These are phyloP conservation scores for Porodaedalea pini DNA, from an alignment of 1,284 basidiomycete species.

Conservation along the genomic window DNA sequence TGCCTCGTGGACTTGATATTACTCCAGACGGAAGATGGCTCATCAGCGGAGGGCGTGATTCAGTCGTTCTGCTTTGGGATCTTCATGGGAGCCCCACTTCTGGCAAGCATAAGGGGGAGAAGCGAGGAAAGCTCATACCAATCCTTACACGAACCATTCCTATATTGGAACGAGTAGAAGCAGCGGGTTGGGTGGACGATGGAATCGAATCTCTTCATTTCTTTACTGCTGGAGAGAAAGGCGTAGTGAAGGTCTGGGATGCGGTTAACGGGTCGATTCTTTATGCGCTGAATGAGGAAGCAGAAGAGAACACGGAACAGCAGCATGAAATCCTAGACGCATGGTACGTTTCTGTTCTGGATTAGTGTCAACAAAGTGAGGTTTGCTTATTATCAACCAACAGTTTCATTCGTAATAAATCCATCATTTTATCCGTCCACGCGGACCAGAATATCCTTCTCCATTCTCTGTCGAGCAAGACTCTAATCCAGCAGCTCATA, in stretches of 20 bases:
- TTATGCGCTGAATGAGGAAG: slow-evolving; percentile 54
- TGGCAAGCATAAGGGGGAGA: slow-evolving; percentile 51
- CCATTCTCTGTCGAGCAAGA: slow-evolving; percentile 64
- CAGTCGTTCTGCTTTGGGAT: slow-evolving; percentile 90
- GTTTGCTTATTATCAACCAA: slow-evolving; percentile 7
- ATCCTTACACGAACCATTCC: slow-evolving; percentile 81
- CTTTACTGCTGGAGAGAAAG: slow-evolving; percentile 89
- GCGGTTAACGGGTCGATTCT: slow-evolving; percentile 61
- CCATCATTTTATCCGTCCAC: slow-evolving; percentile 83
- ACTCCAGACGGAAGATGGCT: slow-evolving; percentile 84
- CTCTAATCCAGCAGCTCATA: slow-evolving; percentile 80
- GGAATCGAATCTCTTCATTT: slow-evolving; percentile 52
- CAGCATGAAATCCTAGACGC: slow-evolving; percentile 72
- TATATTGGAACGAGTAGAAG: slow-evolving; percentile 83
- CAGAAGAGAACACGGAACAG: slow-evolving; percentile 61
- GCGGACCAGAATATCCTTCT: slow-evolving; percentile 97
- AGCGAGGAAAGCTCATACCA: slow-evolving; percentile 41
- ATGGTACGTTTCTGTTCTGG: slow-evolving; percentile 47
- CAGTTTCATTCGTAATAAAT: slow-evolving; percentile 66
- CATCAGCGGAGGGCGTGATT: slow-evolving; percentile 85
- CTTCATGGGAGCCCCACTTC: slow-evolving; percentile 33
- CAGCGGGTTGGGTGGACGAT: slow-evolving; percentile 67
- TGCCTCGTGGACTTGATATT: slow-evolving; percentile 83
- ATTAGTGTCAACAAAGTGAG: background rate
- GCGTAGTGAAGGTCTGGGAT: slow-evolving; percentile 82